Evolutionary conservation across 768 basidiomycete species (phyloP).

Genomic region (Auricularia heimuer): DNA sequence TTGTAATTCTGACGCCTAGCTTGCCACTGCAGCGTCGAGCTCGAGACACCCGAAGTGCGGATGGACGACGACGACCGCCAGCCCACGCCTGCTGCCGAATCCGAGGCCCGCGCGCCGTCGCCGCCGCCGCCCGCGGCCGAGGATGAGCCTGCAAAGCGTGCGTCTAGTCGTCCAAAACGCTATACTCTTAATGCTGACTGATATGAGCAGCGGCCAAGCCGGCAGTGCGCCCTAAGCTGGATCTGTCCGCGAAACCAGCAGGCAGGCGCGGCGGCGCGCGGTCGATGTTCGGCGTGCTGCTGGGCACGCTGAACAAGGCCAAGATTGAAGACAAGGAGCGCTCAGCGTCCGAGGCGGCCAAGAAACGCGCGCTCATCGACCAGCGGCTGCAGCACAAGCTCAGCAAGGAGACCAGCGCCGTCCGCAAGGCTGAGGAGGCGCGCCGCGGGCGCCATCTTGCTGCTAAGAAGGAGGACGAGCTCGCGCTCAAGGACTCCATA

Average conservation of each 20-base stretch:
- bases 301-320: conserved; percentile 80
- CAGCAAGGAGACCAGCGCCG: conserved; percentile 75
- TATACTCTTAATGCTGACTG: too few species aligned
- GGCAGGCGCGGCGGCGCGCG: conserved; percentile 45
- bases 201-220: neutral
- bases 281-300: conserved; percentile 76
- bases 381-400: conserved; percentile 79
- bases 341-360: conserved; percentile 78
- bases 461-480: conserved; percentile 72
- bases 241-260: neutral
- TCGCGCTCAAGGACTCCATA: conserved; percentile 72
- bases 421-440: conserved; percentile 75
- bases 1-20: too few species aligned
- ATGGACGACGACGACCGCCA: too few species aligned
- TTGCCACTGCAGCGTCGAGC: too few species aligned
- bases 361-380: conserved; percentile 75
- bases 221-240: neutral
- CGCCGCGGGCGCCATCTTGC: conserved; percentile 73
- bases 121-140: too few species aligned
- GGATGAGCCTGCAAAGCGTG: neutral
- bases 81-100: too few species aligned
- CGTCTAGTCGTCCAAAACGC: neutral
- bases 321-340: conserved; percentile 80
- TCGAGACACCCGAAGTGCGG: too few species aligned
- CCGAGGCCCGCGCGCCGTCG: too few species aligned